Percentiles rank a stretch among this genome's conserved stretches.
Evolutionary conservation across 192 early-diverging fungal genomes (phyloP).

Genomic region (Coemansia sp.): DNA sequence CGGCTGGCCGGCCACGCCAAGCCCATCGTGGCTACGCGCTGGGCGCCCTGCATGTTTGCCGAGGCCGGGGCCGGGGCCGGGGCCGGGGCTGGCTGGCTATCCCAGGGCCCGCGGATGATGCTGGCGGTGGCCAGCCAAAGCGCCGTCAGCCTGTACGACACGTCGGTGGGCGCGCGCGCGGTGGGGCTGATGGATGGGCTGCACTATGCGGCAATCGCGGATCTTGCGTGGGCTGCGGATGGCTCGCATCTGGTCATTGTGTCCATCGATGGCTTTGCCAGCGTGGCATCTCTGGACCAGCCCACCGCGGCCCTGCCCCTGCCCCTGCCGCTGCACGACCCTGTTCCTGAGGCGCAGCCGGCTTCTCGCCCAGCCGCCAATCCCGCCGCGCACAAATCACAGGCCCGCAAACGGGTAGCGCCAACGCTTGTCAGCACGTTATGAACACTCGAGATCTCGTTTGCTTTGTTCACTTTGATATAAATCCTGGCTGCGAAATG

Average conservation of each 20-base stretch:
- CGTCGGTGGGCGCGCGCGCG: conserved; percentile 61
- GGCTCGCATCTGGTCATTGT: conserved; percentile 72
- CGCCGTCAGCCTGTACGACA: conserved; percentile 83
- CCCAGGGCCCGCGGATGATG: conserved; percentile 64
- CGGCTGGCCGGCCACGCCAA: conserved; percentile 68
- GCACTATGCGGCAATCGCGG: conserved; percentile 88
- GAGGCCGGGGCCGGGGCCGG: conserved; percentile 6
- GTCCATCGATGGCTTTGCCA: conserved; percentile 86
- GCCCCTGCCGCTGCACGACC: not conserved
- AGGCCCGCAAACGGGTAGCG: conserved; percentile 36
- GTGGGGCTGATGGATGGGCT: conserved; percentile 72
- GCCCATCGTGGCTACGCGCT: conserved; percentile 76
- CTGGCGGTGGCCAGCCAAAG: conserved; percentile 87
- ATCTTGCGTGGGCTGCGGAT: conserved; percentile 81
- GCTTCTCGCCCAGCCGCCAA: not conserved
- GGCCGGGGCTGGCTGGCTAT: conserved; percentile 7
- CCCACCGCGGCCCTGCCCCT: conserved; percentile 13
- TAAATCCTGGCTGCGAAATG: too few relatives aligned
- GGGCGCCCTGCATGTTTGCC: conserved; percentile 50
- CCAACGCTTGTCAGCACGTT: conserved; percentile 44
- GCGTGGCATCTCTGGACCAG: conserved; percentile 69
- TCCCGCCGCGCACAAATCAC: not conserved
- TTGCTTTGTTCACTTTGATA: conserved; percentile 1
- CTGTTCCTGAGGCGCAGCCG: not conserved
- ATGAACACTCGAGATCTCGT: not conserved